Evolutionary conservation across 2,329 filamentous ascomycete species (phyloP), one percentile per base, ranked within the genome.

Genomic region (Malbranchea cinnamomea): DNA sequence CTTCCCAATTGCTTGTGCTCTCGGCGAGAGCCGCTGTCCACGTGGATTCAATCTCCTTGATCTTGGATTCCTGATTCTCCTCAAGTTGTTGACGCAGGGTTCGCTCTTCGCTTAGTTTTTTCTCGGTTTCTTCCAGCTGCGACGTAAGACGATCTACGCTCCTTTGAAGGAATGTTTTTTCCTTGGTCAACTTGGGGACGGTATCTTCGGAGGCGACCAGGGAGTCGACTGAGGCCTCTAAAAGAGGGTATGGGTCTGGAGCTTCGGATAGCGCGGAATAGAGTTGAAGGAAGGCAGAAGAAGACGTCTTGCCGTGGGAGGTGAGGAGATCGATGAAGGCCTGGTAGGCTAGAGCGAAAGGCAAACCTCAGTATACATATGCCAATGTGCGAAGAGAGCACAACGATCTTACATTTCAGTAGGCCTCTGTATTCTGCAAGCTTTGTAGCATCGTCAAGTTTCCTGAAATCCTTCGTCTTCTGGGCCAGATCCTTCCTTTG

Each of bases 401-500:
- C 18, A 3, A 14, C 6, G 16, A 5, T 11, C 39, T 13, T 51
- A 84, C 82, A 76, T 65, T 93, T 94, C 35, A 98, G 59, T 29
- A 98, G 60, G 22, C 73, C 73, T 58, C 95, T 98, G 60, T 92
- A 74, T 54, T 98, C 89, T 4, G 66, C 65, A 31, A 98, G 60
- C 55, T 95, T 98, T 33, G 71, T 72, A 7, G 78, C 62, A 62
- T 98, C 84, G 44, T 95, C 87, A 7, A 92, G 68, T 54, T 94
- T 95, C 37, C 85, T 69, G 45, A 95, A 98, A 46, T 95, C 87
- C 49, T 98, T 98, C 1, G 89, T 98, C 65, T 94, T 95, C 50
- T 94, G 85, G n/a, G 91, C 89, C 12, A 98, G 65, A 37, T 98
- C 91, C 52, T 98, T 98, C 31, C 89, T 71, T 53, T 98, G 87